These are phyloP conservation scores for Juglanconis sp. DNA, from an alignment of 2,329 filamentous ascomycete genomes.

Conservation along the genomic window DNA sequence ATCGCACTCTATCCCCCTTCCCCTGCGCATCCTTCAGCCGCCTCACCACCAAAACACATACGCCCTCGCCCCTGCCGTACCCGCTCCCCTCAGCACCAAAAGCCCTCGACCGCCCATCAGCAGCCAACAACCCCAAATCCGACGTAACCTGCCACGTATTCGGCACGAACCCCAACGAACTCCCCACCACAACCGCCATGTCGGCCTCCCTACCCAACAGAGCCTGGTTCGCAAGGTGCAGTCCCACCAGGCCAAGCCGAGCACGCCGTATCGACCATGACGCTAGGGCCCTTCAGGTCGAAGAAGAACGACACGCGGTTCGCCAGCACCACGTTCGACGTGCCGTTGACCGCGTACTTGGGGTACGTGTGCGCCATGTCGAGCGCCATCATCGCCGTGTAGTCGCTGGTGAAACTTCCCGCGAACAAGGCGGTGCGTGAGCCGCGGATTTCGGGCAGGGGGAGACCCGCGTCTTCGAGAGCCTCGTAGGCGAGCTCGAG, in stretches of 20 bases:
- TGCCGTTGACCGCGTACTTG: constrained; percentile 27
- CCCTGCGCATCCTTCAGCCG: constrained; percentile 37
- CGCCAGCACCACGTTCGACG: constrained; percentile 31
- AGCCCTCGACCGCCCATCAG: constrained; percentile 33
- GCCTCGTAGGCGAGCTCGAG: constrained; percentile 33
- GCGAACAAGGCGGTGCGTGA: constrained; percentile 30
- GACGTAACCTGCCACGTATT: constrained; percentile 31
- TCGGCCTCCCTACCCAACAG: constrained; percentile 27
- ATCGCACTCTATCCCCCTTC: constrained; percentile 37
- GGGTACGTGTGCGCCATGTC: not conserved
- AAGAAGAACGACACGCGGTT: constrained; percentile 41
- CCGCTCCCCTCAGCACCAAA: constrained; percentile 46
- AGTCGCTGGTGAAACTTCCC: constrained; percentile 25
- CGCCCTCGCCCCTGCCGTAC: constrained; percentile 50
- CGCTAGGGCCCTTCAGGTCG: constrained; percentile 38
- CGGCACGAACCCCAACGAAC: constrained; percentile 32
- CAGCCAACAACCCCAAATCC: constrained; percentile 35
- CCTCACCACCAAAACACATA: constrained; percentile 40
- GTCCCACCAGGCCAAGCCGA: constrained; percentile 36
- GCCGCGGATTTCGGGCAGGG: constrained; percentile 26
- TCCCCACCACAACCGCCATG: constrained; percentile 31
- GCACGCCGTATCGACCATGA: constrained; percentile 45
- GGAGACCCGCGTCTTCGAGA: constrained; percentile 30
- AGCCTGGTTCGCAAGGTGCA: constrained; percentile 37
- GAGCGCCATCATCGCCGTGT: not conserved